Evolutionary conservation across 495 filamentous ascomycete species (phyloP), one percentile per base, ranked within the genome.

Genomic region (Penicillium egyptiacum): DNA sequence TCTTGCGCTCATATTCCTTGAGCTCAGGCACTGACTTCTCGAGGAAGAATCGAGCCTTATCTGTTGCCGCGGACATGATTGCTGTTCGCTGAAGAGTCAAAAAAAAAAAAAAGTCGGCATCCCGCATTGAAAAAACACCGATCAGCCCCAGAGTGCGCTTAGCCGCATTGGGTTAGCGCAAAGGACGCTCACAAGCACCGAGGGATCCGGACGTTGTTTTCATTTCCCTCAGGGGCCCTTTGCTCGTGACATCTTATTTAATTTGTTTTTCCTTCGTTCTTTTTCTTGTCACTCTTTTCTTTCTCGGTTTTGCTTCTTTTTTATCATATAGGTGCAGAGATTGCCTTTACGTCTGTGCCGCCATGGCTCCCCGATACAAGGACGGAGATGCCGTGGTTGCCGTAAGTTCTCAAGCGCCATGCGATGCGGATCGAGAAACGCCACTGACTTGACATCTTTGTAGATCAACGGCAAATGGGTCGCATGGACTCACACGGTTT

Each of bases 41-140:
- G 43, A 98, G 80, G 70, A 88, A 96, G 74, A 92, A 97, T 26
- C 93, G 89, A 17, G 92, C 93, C 74, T 96, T 98, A 68, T 98
- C 95, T 58, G 88, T 89, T 41, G 90, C 84, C 43, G 82, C 83
- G 1, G 90, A 84, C 92, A 96, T 96, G 50, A 41, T 79, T 60
- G 60, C 33, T 20, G 52, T 35, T 56, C 44, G 28, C 56, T 50
- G 44, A 31, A 28, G 16, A 25, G 30, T 19, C 40, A 17, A 39
- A 46, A 56, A 62, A 60, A 64, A 60, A 64, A 67, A 69, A 72
- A 74, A 76, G 62, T 73, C 61, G 68, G 60, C 59, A 73, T 74
- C 70, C 70, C 70, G 73, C 73, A 71, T 57, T 46, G 57, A 61
- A 60, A 64, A 67, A 64, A 51, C 62, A 60, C 55, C 56, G 59